Conservation (phyloP, 1,284 basidiomycete genomes). For the Cutaneotrichosporon sp. region DNA sequence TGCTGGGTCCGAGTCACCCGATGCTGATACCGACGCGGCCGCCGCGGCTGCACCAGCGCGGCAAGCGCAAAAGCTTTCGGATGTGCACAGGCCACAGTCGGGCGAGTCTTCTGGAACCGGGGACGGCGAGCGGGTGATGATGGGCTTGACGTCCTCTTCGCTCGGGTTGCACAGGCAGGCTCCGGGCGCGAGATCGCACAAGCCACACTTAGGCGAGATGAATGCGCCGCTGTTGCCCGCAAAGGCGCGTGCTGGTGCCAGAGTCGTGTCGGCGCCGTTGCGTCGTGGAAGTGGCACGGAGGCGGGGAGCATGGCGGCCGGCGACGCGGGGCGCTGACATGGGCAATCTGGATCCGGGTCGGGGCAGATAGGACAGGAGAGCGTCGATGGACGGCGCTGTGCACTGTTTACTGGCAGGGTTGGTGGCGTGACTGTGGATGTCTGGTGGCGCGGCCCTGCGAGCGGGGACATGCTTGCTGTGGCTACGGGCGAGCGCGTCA, state of each 20-base stretch:
- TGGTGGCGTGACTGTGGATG: background rate
- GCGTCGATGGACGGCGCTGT: slow-evolving; percentile 6
- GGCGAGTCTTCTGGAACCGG: slow-evolving; percentile 7
- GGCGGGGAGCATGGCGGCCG: background rate
- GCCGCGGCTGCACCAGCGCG: slow-evolving; percentile 19
- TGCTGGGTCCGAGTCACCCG: background rate
- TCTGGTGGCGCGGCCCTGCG: slow-evolving; percentile 9
- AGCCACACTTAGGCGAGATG: slow-evolving; percentile 25
- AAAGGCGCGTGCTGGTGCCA: background rate
- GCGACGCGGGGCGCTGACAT: slow-evolving; percentile 30
- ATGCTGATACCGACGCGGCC: background rate
- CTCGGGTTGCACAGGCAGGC: slow-evolving; percentile 36
- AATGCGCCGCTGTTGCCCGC: background rate
- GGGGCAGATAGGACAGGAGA: slow-evolving; percentile 44
- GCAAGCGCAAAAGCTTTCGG: slow-evolving; percentile 42
- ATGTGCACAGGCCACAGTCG: slow-evolving; percentile 40
- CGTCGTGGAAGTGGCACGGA: background rate
- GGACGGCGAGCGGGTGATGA: slow-evolving; percentile 24
- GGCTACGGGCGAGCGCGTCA: slow-evolving; percentile 5
- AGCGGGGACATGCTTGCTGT: slow-evolving; percentile 13
- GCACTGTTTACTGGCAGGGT: background rate
- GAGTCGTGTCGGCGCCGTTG: slow-evolving; percentile 3
- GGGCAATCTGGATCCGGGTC: slow-evolving; percentile 46
- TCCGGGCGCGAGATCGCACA: slow-evolving; percentile 34
- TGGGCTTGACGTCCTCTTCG: slow-evolving; percentile 29